Base-by-base conservation (phyloP, 2,329 filamentous ascomycete species). In the Fusarium scirpi region DNA sequence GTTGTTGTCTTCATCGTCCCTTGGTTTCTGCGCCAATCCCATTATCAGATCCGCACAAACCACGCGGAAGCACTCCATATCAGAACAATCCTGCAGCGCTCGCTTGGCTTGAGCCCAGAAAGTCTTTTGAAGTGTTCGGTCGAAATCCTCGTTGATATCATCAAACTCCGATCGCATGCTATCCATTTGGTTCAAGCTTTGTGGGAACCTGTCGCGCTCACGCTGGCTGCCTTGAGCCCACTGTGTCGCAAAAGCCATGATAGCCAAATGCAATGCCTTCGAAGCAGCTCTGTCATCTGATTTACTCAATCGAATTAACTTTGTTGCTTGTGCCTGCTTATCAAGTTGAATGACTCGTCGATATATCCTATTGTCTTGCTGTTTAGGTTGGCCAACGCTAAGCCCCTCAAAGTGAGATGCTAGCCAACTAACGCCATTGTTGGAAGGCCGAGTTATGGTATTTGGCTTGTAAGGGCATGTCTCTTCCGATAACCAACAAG, bases 181-280 rank as follows among this genome's bases (percentile, higher is more conserved):
- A 11, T 76, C 72, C 49, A 76, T 65, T 25, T 75, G 70, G n/a
- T 53, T 54, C 40, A 76, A 34, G 32, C 46, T 74, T 22, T 69
- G 62, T 22, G 70, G 74, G 22, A 74, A 76, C 38, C 74, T 69
- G 29, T 76, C 74, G 38, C 74, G 66, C 52, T 76, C 74, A 22
- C 74, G 74, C 32, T 76, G 72, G 25, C 74, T 76, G 2, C 74
- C 74, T 53, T 76, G 74, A 18, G 74, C 74, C 74, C 85, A 86
- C 66, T 87, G 85, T 1, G 85, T 83, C 6, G 85, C 83, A 73
- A 87, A 87, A 0, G 85, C 82, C 78, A 86, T 83, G 49, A 87
- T 85, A 5, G 81, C 80, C 6, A 84, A 74, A 53, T 86, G 82
- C 12, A 87, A 73, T 3, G 85, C 85, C 54, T 79, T 82, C 1